phyloP scores from a whole-genome alignment of 1,139 yeast genomes.

The Williopsis jadinii region DNA sequence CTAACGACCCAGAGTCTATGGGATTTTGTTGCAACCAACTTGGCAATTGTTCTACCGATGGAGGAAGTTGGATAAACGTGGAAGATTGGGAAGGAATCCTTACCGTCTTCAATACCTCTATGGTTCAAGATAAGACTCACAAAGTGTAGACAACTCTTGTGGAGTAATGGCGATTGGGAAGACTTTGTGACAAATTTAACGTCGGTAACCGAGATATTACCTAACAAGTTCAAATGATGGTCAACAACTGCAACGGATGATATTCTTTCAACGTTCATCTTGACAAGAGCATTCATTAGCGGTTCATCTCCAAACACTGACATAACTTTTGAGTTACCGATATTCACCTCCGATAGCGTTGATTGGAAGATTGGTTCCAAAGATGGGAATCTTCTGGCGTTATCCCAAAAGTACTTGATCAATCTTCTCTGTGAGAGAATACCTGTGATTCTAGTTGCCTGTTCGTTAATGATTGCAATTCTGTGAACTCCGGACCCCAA shows the following conservation, averaged over 20 bases:
- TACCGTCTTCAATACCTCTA: slow-evolving; percentile 89
- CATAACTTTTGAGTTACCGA: slow-evolving; percentile 64
- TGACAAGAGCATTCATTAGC: slow-evolving; percentile 76
- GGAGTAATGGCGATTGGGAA: slow-evolving; percentile 73
- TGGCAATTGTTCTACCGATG: slow-evolving; percentile 85
- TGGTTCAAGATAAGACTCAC: slow-evolving; percentile 78
- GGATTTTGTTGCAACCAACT: slow-evolving; percentile 88
- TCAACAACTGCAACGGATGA: slow-evolving; percentile 95
- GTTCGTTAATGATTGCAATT: slow-evolving; percentile 66
- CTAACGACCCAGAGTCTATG: slow-evolving; percentile 94
- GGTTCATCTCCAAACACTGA: slow-evolving; percentile 81
- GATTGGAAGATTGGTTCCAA: slow-evolving; percentile 68
- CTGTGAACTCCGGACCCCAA: slow-evolving; percentile 91
- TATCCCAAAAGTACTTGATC: slow-evolving; percentile 81
- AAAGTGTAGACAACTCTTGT: slow-evolving; percentile 80
- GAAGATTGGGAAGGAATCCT: slow-evolving; percentile 94
- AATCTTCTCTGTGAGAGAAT: slow-evolving; percentile 85
- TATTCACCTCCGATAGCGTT: slow-evolving; percentile 56
- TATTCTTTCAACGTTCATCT: slow-evolving; percentile 79
- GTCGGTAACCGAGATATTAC: slow-evolving; percentile 91
- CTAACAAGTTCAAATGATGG: slow-evolving; percentile 63
- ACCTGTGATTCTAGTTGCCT: slow-evolving; percentile 50
- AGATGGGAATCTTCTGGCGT: slow-evolving; percentile 76
- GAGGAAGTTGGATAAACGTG: slow-evolving; percentile 78
- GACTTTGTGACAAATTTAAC: slow-evolving; percentile 82